phyloP scores from a whole-genome alignment of 352 stramenopile species.

The Globisporangium solare region DNA sequence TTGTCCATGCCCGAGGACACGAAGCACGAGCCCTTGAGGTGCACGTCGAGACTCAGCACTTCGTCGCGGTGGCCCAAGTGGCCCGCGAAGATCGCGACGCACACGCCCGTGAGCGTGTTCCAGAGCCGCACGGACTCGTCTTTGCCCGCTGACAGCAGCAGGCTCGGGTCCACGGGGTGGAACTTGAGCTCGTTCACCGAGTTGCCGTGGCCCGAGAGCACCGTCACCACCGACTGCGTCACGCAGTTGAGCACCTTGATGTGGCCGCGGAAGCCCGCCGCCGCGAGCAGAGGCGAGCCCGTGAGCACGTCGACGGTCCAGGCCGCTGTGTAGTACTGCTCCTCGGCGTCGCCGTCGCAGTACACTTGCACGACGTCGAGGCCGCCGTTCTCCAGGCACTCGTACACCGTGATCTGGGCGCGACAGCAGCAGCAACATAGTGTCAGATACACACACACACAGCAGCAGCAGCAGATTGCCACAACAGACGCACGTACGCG shows the following conservation, averaged over 20 bases:
- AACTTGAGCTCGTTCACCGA: constrained; percentile 92
- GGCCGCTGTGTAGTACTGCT: constrained; percentile 73
- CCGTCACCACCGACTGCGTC: constrained; percentile 70
- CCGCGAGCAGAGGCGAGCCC: constrained; percentile 64
- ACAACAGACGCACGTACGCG: constrained; percentile 33
- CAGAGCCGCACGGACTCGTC: constrained; percentile 92
- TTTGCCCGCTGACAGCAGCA: constrained; percentile 89
- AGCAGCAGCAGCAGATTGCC: background rate
- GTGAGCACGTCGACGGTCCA: constrained; percentile 77
- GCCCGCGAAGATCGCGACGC: constrained; percentile 90
- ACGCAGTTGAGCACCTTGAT: constrained; percentile 85
- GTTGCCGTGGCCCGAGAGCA: constrained; percentile 88
- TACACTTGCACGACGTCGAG: constrained; percentile 81
- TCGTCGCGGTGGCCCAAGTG: constrained; percentile 88
- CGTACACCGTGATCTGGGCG: constrained; percentile 64
- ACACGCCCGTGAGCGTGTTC: constrained; percentile 87
- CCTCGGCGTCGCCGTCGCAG: constrained; percentile 67
- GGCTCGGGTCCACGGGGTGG: constrained; percentile 83
- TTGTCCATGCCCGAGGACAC: constrained; percentile 91
- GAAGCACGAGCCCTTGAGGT: constrained; percentile 87
- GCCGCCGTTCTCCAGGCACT: constrained; percentile 66
- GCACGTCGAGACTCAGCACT: constrained; percentile 87
- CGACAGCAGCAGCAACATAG: background rate
- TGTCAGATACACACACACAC: background rate
- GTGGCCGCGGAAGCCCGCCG: constrained; percentile 61